Evolutionary conservation across 2,329 filamentous ascomycete species (phyloP).

Genomic region (Helicocarpus griseus): DNA sequence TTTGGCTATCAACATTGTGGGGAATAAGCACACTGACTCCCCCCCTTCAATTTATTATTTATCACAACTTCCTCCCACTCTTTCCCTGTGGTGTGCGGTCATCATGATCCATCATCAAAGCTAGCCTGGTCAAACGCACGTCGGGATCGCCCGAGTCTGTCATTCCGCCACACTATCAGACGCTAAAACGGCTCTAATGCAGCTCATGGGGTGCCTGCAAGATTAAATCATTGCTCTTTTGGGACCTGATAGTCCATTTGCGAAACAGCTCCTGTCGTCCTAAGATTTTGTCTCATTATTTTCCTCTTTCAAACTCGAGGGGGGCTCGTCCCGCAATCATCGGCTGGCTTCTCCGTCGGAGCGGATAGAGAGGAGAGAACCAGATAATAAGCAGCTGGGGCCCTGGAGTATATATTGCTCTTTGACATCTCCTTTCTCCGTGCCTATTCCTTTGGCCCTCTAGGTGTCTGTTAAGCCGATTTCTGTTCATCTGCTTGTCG

Average conservation of each 20-base stretch:
- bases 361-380: background rate
- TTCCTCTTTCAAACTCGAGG: background rate
- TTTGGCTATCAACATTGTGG: too few relatives aligned
- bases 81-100: background rate
- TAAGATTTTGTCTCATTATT: background rate
- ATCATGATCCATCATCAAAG: background rate
- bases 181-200: background rate
- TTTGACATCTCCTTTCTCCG: too few relatives aligned
- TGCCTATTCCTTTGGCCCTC: too few relatives aligned
- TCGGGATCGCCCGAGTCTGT: background rate
- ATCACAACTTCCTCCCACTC: too few relatives aligned
- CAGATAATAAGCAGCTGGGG: too few relatives aligned
- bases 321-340: background rate
- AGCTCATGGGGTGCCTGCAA: background rate
- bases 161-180: background rate
- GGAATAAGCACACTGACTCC: background rate
- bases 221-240: conserved; percentile 3
- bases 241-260: background rate
- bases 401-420: too few relatives aligned
- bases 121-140: background rate
- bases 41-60: background rate
- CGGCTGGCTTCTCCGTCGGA: background rate
- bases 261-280: background rate
- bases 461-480: too few relatives aligned
- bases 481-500: too few relatives aligned